A percentile compares a stretch with the other conserved stretches of the same genome.
These are phyloP conservation scores for Blastobotrys proliferans DNA, from an alignment of 1,139 yeast species.

Conservation along the genomic window DNA sequence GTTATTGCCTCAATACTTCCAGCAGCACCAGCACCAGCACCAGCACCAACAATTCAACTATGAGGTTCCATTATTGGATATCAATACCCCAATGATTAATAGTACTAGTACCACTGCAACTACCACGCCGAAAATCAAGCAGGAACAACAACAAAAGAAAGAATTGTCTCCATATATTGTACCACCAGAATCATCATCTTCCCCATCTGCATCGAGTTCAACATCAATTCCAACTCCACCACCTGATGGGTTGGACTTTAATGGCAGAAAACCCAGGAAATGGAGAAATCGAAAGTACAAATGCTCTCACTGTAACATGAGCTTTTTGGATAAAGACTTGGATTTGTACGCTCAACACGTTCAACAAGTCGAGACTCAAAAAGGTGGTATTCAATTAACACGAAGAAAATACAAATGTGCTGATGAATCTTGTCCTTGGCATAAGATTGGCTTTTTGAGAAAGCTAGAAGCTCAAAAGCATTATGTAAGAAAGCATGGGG, in stretches of 20 bases:
- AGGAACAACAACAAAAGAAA: too few species aligned
- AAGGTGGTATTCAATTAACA: constrained; percentile 19
- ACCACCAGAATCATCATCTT: not conserved
- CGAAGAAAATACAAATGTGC: constrained; percentile 30
- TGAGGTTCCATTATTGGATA: too few species aligned
- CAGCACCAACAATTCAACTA: not conserved
- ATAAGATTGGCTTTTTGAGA: constrained; percentile 29
- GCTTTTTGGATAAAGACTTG: constrained; percentile 26
- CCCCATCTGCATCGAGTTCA: not conserved
- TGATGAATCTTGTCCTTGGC: constrained; percentile 28
- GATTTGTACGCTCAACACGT: constrained; percentile 26
- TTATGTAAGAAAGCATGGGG: constrained; percentile 28
- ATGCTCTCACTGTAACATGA: constrained; percentile 28
- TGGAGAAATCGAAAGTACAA: constrained; percentile 30
- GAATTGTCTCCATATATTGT: too few species aligned
- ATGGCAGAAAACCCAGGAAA: constrained; percentile 29
- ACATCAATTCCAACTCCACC: constrained; percentile 13
- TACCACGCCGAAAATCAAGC: too few species aligned
- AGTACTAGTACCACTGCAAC: too few species aligned
- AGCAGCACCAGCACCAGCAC: too few species aligned
- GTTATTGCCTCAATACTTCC: not conserved
- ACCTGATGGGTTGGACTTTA: constrained; percentile 20
- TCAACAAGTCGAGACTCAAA: constrained; percentile 23
- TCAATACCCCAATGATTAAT: too few species aligned
- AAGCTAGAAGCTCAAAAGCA: constrained; percentile 32